Percentiles rank a stretch among this genome's conserved stretches.
Conservation (phyloP, 805 yeast species). For the Teunomyces barrocoloradensis region DNA sequence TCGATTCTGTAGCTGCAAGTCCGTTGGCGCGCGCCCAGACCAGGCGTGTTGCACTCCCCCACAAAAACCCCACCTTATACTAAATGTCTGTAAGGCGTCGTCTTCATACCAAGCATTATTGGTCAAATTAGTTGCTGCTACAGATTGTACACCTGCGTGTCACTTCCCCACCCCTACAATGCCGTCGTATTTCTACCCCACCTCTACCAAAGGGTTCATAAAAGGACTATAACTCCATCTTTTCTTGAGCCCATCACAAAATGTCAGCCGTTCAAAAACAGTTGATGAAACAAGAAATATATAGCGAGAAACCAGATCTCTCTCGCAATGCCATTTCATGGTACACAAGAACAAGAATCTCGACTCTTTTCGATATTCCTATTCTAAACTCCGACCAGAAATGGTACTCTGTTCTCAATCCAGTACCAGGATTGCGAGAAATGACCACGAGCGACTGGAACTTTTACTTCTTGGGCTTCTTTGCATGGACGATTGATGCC, state of each 20-base stretch:
- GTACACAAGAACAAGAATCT: constrained; percentile 13
- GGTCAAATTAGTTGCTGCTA: background rate
- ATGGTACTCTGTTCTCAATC: constrained; percentile 9
- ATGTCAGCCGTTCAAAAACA: background rate
- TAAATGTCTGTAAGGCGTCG: background rate
- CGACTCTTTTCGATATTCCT: constrained; percentile 19
- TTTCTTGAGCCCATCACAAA: background rate
- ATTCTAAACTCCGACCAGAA: background rate
- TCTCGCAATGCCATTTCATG: background rate
- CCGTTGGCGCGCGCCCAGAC: too few relatives aligned
- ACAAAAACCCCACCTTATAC: too few relatives aligned
- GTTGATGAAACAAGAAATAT: background rate
- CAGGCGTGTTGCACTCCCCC: too few relatives aligned
- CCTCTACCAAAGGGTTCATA: background rate
- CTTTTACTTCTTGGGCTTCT: constrained; percentile 20
- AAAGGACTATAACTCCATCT: background rate
- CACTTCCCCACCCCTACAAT: background rate
- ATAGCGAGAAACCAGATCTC: constrained; percentile 1
- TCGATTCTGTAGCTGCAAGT: too few relatives aligned
- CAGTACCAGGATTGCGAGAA: constrained; percentile 11
- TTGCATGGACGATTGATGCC: constrained; percentile 25
- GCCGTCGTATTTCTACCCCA: background rate
- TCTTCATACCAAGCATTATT: background rate
- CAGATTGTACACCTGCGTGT: background rate
- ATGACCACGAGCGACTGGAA: constrained; percentile 15